Conservation (phyloP, 2,329 filamentous ascomycete genomes). For the Juglanconis sp. region DNA sequence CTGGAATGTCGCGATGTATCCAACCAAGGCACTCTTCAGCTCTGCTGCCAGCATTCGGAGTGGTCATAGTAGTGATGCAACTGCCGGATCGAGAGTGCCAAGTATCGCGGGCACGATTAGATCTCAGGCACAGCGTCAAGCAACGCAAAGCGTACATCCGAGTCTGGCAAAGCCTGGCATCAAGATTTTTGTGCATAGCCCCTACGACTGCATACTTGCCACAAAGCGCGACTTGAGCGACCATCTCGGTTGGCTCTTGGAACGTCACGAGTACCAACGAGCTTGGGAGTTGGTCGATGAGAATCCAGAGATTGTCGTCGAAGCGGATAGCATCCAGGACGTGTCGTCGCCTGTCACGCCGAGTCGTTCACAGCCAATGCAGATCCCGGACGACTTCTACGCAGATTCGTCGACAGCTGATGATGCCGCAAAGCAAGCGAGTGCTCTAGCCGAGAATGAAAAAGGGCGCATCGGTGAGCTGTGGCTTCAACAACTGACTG, state of each 20-base stretch:
- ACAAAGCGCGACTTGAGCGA: constrained; percentile 84
- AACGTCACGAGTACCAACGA: constrained; percentile 75
- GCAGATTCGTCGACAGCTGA: constrained; percentile 68
- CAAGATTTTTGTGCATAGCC: constrained; percentile 90
- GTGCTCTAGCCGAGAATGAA: constrained; percentile 74
- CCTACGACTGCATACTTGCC: constrained; percentile 92
- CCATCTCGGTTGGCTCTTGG: constrained; percentile 80
- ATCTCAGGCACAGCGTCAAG: constrained; percentile 16
- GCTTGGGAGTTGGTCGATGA: constrained; percentile 89
- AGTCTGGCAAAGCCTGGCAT: constrained; percentile 53
- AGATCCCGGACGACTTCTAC: constrained; percentile 62
- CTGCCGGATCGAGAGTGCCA: constrained; percentile 45
- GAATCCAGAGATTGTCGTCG: constrained; percentile 69
- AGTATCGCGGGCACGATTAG: constrained; percentile 35
- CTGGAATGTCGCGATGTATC: constrained; percentile 88
- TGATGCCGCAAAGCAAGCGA: constrained; percentile 53
- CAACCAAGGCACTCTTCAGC: constrained; percentile 74
- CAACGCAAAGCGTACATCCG: constrained; percentile 44
- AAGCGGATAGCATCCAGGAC: constrained; percentile 39
- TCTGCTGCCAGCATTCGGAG: constrained; percentile 76
- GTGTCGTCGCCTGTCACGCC: constrained; percentile 34
- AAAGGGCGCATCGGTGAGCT: constrained; percentile 88
- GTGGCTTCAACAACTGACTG: constrained; percentile 85
- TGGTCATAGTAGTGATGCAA: constrained; percentile 57
- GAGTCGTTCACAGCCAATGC: constrained; percentile 26